Percentiles rank a stretch among this genome's conserved stretches.
phyloP scores from a whole-genome alignment of 148 eudicot species.

The Heliosperma pusillum region DNA sequence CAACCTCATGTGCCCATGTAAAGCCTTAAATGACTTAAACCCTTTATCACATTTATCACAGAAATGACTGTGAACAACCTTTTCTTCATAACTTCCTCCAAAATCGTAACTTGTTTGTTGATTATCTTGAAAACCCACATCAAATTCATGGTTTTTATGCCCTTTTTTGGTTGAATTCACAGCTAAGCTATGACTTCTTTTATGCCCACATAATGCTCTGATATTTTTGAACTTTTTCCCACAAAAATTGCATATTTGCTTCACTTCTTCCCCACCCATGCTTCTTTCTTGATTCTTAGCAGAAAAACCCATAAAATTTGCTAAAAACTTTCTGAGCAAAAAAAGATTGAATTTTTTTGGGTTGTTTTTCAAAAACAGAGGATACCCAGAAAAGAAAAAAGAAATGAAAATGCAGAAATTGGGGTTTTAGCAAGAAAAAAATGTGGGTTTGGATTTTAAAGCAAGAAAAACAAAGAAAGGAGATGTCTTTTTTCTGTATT shows the following conservation, averaged over 20 bases:
- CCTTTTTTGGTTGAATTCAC: conserved; percentile 21
- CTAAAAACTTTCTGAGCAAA: no score
- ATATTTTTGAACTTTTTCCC: conserved; percentile 30
- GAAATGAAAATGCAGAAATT: not conserved
- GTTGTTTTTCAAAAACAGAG: conserved; percentile 6
- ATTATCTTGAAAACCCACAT: conserved; percentile 26
- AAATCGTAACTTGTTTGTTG: conserved; percentile 20
- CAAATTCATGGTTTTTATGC: conserved; percentile 13
- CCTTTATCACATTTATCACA: conserved; percentile 57
- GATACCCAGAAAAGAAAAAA: conserved; percentile 11
- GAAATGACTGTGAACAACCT: not conserved
- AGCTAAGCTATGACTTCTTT: conserved; percentile 32
- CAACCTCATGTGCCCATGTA: conserved; percentile 51
- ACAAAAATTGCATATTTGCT: conserved; percentile 41
- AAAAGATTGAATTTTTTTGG: not conserved
- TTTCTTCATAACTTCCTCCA: conserved; percentile 32
- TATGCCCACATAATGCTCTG: conserved; percentile 46
- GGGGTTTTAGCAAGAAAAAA: not conserved
- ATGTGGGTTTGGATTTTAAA: not conserved
- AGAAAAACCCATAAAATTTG: conserved; percentile 17
- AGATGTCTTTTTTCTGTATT: not conserved
- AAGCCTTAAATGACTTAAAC: conserved; percentile 45
- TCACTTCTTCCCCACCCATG: conserved; percentile 36
- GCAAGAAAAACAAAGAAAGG: conserved; percentile 7
- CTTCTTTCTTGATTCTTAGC: not conserved